Evolutionary conservation across 2,329 filamentous ascomycete genomes (phyloP).

Genomic region (Claviceps humidiphila): DNA sequence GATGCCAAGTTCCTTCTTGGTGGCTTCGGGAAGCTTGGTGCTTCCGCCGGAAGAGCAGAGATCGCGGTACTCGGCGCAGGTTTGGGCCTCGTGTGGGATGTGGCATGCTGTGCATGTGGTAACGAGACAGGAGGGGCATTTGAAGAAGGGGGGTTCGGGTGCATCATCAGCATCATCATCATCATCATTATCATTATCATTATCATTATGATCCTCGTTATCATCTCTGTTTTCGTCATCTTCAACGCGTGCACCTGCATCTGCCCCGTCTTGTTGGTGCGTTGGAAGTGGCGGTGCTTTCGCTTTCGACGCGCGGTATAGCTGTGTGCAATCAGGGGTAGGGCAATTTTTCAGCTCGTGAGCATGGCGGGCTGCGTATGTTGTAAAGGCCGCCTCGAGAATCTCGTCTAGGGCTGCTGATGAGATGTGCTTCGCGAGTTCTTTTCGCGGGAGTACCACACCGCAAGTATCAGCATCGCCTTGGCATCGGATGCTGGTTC

Average conservation of each 20-base stretch:
- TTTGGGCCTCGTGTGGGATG: conserved; percentile 18
- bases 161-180: too few species aligned
- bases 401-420: conserved; percentile 21
- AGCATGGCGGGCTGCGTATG: conserved; percentile 20
- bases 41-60: conserved; percentile 10
- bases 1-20: conserved; percentile 22
- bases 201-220: too few species aligned
- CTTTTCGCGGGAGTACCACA: conserved; percentile 9
- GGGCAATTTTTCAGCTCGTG: conserved; percentile 25
- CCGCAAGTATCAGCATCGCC: conserved; percentile 14
- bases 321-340: conserved; percentile 27
- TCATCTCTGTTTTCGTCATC: too few species aligned
- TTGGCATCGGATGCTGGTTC: conserved; percentile 12
- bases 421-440: conserved; percentile 18
- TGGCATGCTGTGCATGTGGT: conserved; percentile 23
- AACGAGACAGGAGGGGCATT: conserved; percentile 23
- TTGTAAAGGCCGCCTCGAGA: conserved; percentile 22
- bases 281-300: neutral
- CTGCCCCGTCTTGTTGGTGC: neutral
- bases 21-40: conserved; percentile 13
- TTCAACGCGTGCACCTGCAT: neutral
- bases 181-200: too few species aligned
- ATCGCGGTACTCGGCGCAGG: conserved; percentile 21
- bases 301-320: conserved; percentile 22
- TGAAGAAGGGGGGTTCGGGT: conserved; percentile 9